A percentile compares a stretch with the other conserved stretches of the same genome.
phyloP scores from a whole-genome alignment of 1,284 basidiomycete genomes.

The Sphaerobolus stellatus region DNA sequence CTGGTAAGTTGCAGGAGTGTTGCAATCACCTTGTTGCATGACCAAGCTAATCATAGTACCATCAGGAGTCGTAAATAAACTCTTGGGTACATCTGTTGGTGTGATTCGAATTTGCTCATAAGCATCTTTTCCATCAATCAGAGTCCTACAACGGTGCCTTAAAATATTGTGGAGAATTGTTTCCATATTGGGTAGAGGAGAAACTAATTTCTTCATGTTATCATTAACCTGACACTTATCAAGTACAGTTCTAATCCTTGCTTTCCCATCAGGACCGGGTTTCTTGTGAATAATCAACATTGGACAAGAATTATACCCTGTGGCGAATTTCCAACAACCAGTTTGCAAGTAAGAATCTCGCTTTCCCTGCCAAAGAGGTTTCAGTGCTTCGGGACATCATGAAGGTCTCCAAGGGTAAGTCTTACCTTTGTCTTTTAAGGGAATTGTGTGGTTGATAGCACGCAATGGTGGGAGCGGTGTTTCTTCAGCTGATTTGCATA shows the following conservation, averaged over 20 bases:
- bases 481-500: slow-evolving; percentile 26
- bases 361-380: slow-evolving; percentile 31
- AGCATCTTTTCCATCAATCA: slow-evolving; percentile 11
- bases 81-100: slow-evolving; percentile 29
- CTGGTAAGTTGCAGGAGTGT: slow-evolving; percentile 27
- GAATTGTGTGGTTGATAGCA: slow-evolving; percentile 35
- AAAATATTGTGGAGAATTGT: slow-evolving; percentile 24
- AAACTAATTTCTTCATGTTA: slow-evolving; percentile 25
- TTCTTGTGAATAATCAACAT: slow-evolving; percentile 36
- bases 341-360: slow-evolving; percentile 25
- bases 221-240: slow-evolving; percentile 23
- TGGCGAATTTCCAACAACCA: slow-evolving; percentile 29
- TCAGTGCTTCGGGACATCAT: slow-evolving; percentile 29
- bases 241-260: slow-evolving; percentile 19
- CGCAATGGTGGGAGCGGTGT: slow-evolving; percentile 31
- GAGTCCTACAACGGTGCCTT: slow-evolving; percentile 24
- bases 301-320: slow-evolving; percentile 30
- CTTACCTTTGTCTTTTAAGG: slow-evolving; percentile 30
- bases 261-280: slow-evolving; percentile 21
- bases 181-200: slow-evolving; percentile 28
- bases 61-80: slow-evolving; percentile 29
- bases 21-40: slow-evolving; percentile 34
- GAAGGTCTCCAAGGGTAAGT: slow-evolving; percentile 31
- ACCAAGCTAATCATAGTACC: slow-evolving; percentile 36
- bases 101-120: slow-evolving; percentile 38